phyloP scores from a whole-genome alignment of 2,329 filamentous ascomycete genomes.

The Trichoderma sp. region DNA sequence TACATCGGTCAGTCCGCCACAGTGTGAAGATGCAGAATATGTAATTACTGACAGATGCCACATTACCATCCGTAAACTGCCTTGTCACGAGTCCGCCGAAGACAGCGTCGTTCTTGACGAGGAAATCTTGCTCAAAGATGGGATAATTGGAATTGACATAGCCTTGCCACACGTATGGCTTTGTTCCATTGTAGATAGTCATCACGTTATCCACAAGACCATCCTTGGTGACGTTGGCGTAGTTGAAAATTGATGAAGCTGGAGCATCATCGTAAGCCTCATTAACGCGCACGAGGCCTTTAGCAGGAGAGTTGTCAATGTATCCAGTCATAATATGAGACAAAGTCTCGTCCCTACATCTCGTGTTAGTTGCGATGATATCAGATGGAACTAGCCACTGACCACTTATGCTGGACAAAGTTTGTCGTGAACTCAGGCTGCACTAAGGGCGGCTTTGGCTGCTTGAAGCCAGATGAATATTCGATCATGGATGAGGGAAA shows the following conservation, averaged over 20 bases:
- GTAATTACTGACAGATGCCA: conserved; percentile 27
- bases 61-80: conserved; percentile 21
- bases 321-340: conserved; percentile 38
- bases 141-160: conserved; percentile 40
- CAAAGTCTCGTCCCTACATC: conserved; percentile 34
- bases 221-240: conserved; percentile 33
- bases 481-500: conserved; percentile 29
- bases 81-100: conserved; percentile 27
- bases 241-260: conserved; percentile 35
- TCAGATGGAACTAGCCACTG: background rate
- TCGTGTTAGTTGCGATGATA: background rate
- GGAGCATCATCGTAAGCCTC: conserved; percentile 31
- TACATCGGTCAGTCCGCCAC: background rate
- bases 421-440: conserved; percentile 32
- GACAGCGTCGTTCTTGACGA: conserved; percentile 27
- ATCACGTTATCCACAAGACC: conserved; percentile 38
- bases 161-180: conserved; percentile 31
- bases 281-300: conserved; percentile 31
- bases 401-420: conserved; percentile 41
- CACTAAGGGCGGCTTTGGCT: conserved; percentile 33
- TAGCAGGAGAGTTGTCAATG: conserved; percentile 34
- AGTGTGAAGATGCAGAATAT: background rate
- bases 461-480: conserved; percentile 33
- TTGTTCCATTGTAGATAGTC: conserved; percentile 25
- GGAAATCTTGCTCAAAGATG: conserved; percentile 30